phyloP scores from a whole-genome alignment of 2,329 filamentous ascomycete genomes.

The Microcyclospora pomicola region DNA sequence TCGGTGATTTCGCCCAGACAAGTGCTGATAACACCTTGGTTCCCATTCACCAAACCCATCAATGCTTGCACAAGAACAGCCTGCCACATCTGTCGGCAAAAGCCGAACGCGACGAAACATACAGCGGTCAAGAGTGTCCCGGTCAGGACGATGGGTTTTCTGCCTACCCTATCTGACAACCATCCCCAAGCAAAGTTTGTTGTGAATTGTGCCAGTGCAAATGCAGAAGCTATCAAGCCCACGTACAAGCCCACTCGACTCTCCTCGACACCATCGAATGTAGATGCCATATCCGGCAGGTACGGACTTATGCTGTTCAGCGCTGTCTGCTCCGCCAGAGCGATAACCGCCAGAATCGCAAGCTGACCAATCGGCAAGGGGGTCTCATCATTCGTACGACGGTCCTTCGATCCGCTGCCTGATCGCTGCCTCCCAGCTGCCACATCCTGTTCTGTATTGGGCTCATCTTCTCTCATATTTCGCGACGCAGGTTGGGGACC shows the following conservation, averaged over 20 bases:
- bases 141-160: constrained; percentile 68
- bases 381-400: constrained; percentile 38
- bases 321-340: constrained; percentile 86
- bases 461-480: constrained; percentile 6
- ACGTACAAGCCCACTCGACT: constrained; percentile 73
- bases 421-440: not conserved
- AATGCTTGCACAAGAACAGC: constrained; percentile 71
- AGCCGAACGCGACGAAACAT: constrained; percentile 77
- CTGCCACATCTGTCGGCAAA: constrained; percentile 71
- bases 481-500: constrained; percentile 34
- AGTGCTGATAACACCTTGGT: constrained; percentile 85
- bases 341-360: constrained; percentile 70
- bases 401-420: not conserved
- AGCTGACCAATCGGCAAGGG: constrained; percentile 76
- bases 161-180: constrained; percentile 62
- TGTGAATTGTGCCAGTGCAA: constrained; percentile 80
- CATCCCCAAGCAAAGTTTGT: constrained; percentile 91
- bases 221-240: constrained; percentile 76
- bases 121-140: constrained; percentile 71
- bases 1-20: constrained; percentile 92
- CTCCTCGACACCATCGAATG: constrained; percentile 65
- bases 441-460: constrained; percentile 8
- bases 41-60: constrained; percentile 91
- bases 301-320: constrained; percentile 95
- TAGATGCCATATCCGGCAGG: constrained; percentile 78